These are phyloP conservation scores for Trichoderma sp. DNA, from an alignment of 2,329 filamentous ascomycete genomes.

Conservation along the genomic window DNA sequence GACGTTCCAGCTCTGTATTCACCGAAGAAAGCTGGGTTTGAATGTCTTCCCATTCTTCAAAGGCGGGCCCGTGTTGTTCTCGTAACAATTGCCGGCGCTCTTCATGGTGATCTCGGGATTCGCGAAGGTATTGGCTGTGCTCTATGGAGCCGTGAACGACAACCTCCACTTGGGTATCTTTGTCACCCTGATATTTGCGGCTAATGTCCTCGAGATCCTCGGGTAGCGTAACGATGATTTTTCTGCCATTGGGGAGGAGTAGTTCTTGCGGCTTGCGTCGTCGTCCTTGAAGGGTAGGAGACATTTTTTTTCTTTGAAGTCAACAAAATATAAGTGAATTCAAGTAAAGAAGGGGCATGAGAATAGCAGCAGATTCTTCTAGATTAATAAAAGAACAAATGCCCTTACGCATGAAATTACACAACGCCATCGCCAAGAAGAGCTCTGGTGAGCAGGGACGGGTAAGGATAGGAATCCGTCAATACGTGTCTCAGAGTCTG, in stretches of 20 bases:
- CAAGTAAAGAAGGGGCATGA: background rate
- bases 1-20: slow-evolving; percentile 50
- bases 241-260: slow-evolving; percentile 52
- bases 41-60: slow-evolving; percentile 55
- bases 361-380: background rate
- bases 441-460: background rate
- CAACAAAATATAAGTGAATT: background rate
- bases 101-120: slow-evolving; percentile 53
- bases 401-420: background rate
- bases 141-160: slow-evolving; percentile 55
- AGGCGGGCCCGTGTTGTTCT: slow-evolving; percentile 47
- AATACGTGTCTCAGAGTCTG: background rate
- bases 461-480: background rate
- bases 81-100: slow-evolving; percentile 44
- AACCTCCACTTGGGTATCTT: slow-evolving; percentile 47
- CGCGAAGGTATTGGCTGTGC: slow-evolving; percentile 44
- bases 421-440: background rate
- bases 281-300: slow-evolving; percentile 24
- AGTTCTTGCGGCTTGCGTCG: slow-evolving; percentile 49
- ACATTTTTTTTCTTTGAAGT: slow-evolving; percentile 21
- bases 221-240: slow-evolving; percentile 55
- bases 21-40: slow-evolving; percentile 51
- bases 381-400: background rate
- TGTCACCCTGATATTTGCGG: slow-evolving; percentile 38
- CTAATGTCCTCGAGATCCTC: slow-evolving; percentile 51